Base-by-base conservation (phyloP, 495 filamentous ascomycete species). In the Penicillium verhagenii region DNA sequence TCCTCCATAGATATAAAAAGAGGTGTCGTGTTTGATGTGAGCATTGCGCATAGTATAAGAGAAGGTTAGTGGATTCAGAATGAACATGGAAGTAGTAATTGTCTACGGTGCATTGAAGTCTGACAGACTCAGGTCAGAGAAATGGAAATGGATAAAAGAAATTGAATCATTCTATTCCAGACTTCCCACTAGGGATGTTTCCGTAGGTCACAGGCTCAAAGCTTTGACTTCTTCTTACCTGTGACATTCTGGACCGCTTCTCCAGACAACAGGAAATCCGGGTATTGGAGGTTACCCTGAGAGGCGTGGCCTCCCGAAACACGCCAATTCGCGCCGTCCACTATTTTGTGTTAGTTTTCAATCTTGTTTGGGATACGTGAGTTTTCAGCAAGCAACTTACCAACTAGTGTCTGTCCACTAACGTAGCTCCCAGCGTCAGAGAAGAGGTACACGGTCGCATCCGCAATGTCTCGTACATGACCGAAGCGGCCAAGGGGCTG, bases 361-460 rank as follows among this genome's bases (percentile, higher is more conserved):
- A 13, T 43, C 8, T 24, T 31, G 20, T n/a, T n/a, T n/a, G 21
- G 13, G 19, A 52, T 47, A 11, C 10, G 21, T 3, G 20, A 16
- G 8, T 24, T 29, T 16, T 5, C 20, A 2, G 35, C 4, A 20
- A 2, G 35, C 4, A 13, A 71, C 75, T 53, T 59, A 76, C 75
- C 90, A 43, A 96, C 88, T 9, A 96, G 69, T 5, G 80, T 80
- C 35, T 87, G 83, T 2, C 90, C 91, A 57, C 85, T 95, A 7
- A 96, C 82, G 65, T 89, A 97, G 61, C 84, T 92, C 3, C 88
- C 92, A 0, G 88, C 84, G 44, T 93, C 87, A 21, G 85, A 85
- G 58, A 96, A 91, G 20, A 96, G 69, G 59, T 83, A 97, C 0
- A 97, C 85, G 0, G 92, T 96, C 14, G 92, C 90, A 73, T 98